These are phyloP conservation scores for Calonectria pseudoturangicola DNA, from an alignment of 2,329 filamentous ascomycete genomes.

Conservation along the genomic window DNA sequence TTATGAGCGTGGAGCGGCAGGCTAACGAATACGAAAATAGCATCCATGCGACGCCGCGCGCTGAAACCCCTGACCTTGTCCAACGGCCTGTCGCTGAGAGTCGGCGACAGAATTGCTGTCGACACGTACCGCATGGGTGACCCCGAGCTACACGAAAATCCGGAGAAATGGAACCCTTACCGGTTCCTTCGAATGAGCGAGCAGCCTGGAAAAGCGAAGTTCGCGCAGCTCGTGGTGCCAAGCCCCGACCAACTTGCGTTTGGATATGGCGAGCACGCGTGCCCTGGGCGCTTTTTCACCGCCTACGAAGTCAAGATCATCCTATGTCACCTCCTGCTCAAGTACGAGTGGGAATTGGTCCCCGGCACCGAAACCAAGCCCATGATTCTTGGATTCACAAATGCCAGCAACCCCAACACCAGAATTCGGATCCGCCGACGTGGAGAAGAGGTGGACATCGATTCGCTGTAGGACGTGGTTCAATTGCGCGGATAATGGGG, in stretches of 20 bases:
- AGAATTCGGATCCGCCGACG: constrained; percentile 5
- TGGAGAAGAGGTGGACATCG: constrained; percentile 3
- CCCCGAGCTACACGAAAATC: constrained; percentile 28
- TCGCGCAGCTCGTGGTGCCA: constrained; percentile 13
- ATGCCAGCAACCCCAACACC: constrained; percentile 9
- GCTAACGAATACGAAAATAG: background rate
- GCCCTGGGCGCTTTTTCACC: constrained; percentile 13
- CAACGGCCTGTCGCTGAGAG: constrained; percentile 65
- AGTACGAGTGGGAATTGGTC: constrained; percentile 16
- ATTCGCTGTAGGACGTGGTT: background rate
- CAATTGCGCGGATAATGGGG: background rate
- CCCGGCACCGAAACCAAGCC: background rate
- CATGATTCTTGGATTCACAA: constrained; percentile 8
- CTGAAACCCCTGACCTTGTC: constrained; percentile 1
- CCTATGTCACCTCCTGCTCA: background rate
- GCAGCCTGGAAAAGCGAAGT: constrained; percentile 15
- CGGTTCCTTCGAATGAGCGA: constrained; percentile 31
- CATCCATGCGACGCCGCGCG: constrained; percentile 1
- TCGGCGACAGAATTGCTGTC: constrained; percentile 21
- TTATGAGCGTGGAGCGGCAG: background rate
- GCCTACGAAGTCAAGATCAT: constrained; percentile 18
- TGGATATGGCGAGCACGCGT: constrained; percentile 12
- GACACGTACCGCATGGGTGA: constrained; percentile 29
- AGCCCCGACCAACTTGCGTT: constrained; percentile 18
- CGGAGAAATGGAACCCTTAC: constrained; percentile 27